These are phyloP conservation scores for Aspergillus quadricinctus DNA, from an alignment of 2,329 filamentous ascomycete genomes.

Conservation along the genomic window DNA sequence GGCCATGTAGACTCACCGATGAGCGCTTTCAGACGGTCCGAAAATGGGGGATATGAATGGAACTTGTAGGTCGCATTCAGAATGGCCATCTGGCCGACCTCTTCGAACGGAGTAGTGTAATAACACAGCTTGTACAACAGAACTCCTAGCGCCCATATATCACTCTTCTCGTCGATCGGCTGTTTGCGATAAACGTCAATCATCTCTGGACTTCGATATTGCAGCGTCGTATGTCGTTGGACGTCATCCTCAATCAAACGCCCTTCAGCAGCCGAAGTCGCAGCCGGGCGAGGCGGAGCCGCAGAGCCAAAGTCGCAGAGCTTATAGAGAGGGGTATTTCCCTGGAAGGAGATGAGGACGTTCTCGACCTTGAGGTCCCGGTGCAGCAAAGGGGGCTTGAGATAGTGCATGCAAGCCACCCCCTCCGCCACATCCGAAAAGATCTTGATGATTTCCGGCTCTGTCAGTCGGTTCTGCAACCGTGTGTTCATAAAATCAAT, in stretches of 20 bases:
- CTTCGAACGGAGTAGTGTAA: constrained; percentile 97
- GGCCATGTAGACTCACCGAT: constrained; percentile 61
- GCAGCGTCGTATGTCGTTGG: constrained; percentile 92
- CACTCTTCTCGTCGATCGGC: constrained; percentile 96
- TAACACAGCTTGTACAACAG: constrained; percentile 97
- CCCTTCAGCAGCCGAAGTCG: constrained; percentile 81
- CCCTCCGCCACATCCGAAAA: constrained; percentile 95
- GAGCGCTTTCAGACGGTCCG: constrained; percentile 79
- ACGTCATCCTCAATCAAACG: constrained; percentile 93
- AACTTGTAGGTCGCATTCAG: constrained; percentile 93
- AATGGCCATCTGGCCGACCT: constrained; percentile 95
- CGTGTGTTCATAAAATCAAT: constrained; percentile 99
- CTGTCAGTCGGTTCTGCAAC: constrained; percentile 90
- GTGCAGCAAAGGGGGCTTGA: constrained; percentile 88
- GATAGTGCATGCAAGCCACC: constrained; percentile 98
- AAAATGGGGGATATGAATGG: constrained; percentile 82
- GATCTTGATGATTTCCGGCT: constrained; percentile 95
- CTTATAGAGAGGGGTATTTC: constrained; percentile 75
- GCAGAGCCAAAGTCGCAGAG: constrained; percentile 97
- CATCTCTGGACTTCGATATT: constrained; percentile 98
- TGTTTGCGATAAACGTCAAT: constrained; percentile 95
- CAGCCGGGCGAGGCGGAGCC: constrained; percentile 76
- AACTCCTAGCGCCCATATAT: constrained; percentile 96
- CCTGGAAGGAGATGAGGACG: constrained; percentile 74
- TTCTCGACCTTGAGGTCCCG: constrained; percentile 98